Conservation (phyloP, 371 early-diverging fungal species). For the Circinella umbellata region DNA sequence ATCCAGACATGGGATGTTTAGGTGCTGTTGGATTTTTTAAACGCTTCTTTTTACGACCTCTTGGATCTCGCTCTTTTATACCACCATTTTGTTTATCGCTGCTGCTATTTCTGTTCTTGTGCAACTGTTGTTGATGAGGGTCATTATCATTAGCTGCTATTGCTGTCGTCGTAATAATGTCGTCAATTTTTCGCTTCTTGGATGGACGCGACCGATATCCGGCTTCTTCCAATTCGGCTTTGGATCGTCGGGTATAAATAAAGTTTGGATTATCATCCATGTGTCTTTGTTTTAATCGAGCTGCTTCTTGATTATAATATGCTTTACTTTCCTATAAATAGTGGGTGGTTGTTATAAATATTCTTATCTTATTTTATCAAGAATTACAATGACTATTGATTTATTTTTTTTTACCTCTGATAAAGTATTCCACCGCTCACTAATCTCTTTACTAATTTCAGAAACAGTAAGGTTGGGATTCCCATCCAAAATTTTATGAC, state of each 20-base stretch:
- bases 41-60: conserved; percentile 67
- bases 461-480: conserved; percentile 61
- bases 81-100: conserved; percentile 8
- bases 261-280: conserved; percentile 65
- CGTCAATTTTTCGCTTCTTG: conserved; percentile 28
- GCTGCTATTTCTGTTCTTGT: conserved; percentile 2
- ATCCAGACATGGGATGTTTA: conserved; percentile 81
- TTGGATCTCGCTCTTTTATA: conserved; percentile 37
- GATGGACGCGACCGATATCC: conserved; percentile 33
- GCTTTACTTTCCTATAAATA: conserved; percentile 34
- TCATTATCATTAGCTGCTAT: too few species aligned
- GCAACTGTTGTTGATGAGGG: too few species aligned
- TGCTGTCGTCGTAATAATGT: not conserved
- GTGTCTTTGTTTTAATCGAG: conserved; percentile 62
- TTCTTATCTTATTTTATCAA: not conserved
- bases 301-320: conserved; percentile 49
- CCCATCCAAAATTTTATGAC: conserved; percentile 58
- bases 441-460: conserved; percentile 65
- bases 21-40: conserved; percentile 70
- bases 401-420: conserved; percentile 14
- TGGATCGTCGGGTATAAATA: conserved; percentile 68
- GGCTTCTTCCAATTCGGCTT: conserved; percentile 60
- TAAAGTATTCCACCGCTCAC: conserved; percentile 58
- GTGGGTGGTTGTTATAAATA: too few species aligned
- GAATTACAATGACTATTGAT: not conserved